Evolutionary conservation across 352 stramenopile genomes (phyloP), one percentile per base, ranked within the genome.

Genomic region (Phytophthora syringae): DNA sequence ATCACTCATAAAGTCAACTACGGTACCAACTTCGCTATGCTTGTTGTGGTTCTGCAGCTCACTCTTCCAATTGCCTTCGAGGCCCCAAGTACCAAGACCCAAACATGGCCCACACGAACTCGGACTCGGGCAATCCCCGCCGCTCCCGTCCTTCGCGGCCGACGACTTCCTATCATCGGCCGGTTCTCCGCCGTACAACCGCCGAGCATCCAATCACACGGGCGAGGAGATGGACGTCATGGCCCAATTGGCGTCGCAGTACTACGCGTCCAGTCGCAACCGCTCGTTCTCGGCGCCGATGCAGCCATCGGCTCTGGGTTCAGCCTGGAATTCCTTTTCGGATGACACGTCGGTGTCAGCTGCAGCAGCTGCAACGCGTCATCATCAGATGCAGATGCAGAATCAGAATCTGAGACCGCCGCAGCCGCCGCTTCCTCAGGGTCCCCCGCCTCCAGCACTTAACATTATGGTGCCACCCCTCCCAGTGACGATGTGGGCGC

Each of bases 181-280:
- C 11, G 53, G 56, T 10, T 74, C 70, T 13, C 60, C 65, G 21
- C 45, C 54, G 7, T 75, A 75, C 53, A 70, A 25, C 7, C 70
- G 66, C 68, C 70, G 66, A 9, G 27, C 27, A 32, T 9, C 27
- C 44, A 57, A 43, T 43, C 51, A 61, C 43, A n/a, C n/a, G n/a
- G 55, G 34, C 20, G 61, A 72, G 22, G 82, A 87, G 57, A 82
- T 93, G 66, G 86, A 94, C 60, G 82, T 94, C 28, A 92, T 94
- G 84, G 83, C 86, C 44, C 86, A 94, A 65, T 59, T 94, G 30
- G 86, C 86, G 34, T 93, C 82, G 34, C 84, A 93, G 67, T 94
- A 94, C 49, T 94, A 93, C 70, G 76, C 76, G 27, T 69, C 74
- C 12, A 87, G 79, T 39, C 81, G 81, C 50, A 92, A 86, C 66